Percentiles rank a stretch among this genome's conserved stretches.
phyloP scores from a whole-genome alignment of 2,329 filamentous ascomycete species.

The Daldinia eschscholtzii region DNA sequence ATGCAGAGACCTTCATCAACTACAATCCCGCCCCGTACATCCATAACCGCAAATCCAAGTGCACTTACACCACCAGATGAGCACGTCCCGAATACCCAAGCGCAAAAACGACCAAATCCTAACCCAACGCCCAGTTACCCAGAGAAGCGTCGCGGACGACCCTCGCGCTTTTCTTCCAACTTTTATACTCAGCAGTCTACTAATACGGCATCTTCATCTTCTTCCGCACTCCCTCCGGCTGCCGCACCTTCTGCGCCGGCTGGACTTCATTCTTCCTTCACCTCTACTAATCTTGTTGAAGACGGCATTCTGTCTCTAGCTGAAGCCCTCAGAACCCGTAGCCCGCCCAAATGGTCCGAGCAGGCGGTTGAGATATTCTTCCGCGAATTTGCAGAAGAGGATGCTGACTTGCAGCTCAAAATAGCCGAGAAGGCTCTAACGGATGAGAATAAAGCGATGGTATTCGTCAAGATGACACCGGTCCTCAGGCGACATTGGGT shows the following conservation, averaged over 20 bases:
- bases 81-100: conserved; percentile 59
- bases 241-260: conserved; percentile 34
- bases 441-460: conserved; percentile 71
- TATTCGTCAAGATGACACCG: conserved; percentile 72
- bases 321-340: conserved; percentile 57
- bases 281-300: conserved; percentile 50
- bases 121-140: conserved; percentile 41
- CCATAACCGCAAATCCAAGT: conserved; percentile 56
- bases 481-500: conserved; percentile 69
- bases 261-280: conserved; percentile 44
- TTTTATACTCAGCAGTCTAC: conserved; percentile 52
- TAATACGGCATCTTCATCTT: conserved; percentile 29
- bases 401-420: conserved; percentile 69
- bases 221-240: conserved; percentile 27
- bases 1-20: conserved; percentile 53
- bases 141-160: conserved; percentile 52
- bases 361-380: conserved; percentile 71
- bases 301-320: conserved; percentile 56
- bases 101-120: conserved; percentile 48
- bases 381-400: conserved; percentile 68
- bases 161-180: conserved; percentile 52
- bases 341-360: conserved; percentile 65
- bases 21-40: conserved; percentile 56
- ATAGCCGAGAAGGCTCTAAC: conserved; percentile 70
- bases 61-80: conserved; percentile 70